Evolutionary conservation across 2,329 filamentous ascomycete genomes (phyloP), one percentile per base, ranked within the genome.

Genomic region (Dothiorella sarmentorum): DNA sequence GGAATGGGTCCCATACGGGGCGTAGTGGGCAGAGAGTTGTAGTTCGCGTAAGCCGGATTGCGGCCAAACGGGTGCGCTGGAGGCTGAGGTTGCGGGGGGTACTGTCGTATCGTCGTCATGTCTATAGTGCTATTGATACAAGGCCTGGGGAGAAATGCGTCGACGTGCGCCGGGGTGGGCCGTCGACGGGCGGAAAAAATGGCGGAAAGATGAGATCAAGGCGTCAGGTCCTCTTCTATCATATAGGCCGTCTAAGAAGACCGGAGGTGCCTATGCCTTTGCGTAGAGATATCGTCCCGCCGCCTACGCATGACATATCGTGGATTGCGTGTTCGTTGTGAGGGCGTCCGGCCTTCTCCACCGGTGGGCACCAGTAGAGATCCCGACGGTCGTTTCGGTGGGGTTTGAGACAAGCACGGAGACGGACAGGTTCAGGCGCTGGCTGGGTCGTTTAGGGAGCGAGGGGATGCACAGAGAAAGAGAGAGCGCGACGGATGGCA

Each of bases 241-340:
- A 63, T 60, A 56, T 53, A 49, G 65, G 67, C 69, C 64, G 66
- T 64, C 68, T 71, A 68, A 73, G 68, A 67, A 68, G 70, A 72
- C 66, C 65, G 69, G 67, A 69, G 65, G 70, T 74, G 69, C 72
- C 72, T 71, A 74, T 73, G 71, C 71, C 72, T 74, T 72, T 71
- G 71, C 72, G 71, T 67, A 70, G 67, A 73, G 66, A 68, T 71
- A 68, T 68, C 63, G 68, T 68, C 63, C 65, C 63, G 66, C 66
- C 67, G 69, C 64, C 67, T 68, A 63, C 68, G 63, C 68, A 69
- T 70, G 67, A 70, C 72, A 74, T 74, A 63, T 73, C 72, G 69
- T 65, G 67, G 53, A 58, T 43, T 22, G 47, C 45, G 42, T 29
- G 37, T 22, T 43, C 45, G 38, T 37, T 37, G 33, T 59, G 38